These are phyloP conservation scores for Globisporangium iwayamae DNA, from an alignment of 352 stramenopile species.

Conservation along the genomic window DNA sequence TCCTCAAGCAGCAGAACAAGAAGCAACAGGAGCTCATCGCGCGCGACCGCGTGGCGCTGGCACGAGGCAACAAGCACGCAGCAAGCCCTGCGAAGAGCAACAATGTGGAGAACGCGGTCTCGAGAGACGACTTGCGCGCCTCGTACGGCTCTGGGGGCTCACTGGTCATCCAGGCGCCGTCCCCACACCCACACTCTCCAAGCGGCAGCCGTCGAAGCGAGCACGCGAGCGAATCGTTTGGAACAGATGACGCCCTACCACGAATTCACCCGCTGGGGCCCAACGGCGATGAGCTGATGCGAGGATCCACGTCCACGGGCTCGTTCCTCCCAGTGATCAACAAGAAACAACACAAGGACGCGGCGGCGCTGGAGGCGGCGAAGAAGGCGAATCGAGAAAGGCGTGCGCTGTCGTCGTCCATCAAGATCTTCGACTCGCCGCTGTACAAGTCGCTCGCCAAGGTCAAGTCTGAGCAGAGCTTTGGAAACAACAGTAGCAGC, in stretches of 20 bases:
- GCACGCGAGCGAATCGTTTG: not conserved
- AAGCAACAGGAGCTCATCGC: slow-evolving; percentile 60
- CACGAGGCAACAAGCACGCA: slow-evolving; percentile 23
- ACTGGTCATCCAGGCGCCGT: slow-evolving; percentile 45
- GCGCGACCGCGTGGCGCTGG: slow-evolving; percentile 41
- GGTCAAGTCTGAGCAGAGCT: slow-evolving; percentile 32
- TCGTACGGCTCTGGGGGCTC: slow-evolving; percentile 49
- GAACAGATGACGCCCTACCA: slow-evolving; percentile 2
- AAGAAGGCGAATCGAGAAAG: slow-evolving; percentile 27
- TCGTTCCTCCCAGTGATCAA: slow-evolving; percentile 34
- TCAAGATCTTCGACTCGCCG: slow-evolving; percentile 68
- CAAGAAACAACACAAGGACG: slow-evolving; percentile 19
- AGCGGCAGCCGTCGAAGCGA: slow-evolving; percentile 18
- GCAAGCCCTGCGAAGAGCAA: slow-evolving; percentile 4
- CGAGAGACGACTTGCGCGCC: slow-evolving; percentile 55
- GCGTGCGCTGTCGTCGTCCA: slow-evolving; percentile 19
- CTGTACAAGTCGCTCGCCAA: slow-evolving; percentile 75
- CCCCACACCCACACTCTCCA: slow-evolving; percentile 20
- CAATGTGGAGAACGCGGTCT: slow-evolving; percentile 19
- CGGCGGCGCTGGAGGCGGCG: slow-evolving; percentile 11
- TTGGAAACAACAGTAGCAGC: slow-evolving; percentile 12
- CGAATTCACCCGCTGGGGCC: not conserved
- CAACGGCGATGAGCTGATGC: not conserved
- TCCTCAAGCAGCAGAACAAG: slow-evolving; percentile 81
- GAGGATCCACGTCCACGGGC: not conserved